Base-by-base conservation (phyloP, 805 yeast species). In the Candida nanaspora region DNA sequence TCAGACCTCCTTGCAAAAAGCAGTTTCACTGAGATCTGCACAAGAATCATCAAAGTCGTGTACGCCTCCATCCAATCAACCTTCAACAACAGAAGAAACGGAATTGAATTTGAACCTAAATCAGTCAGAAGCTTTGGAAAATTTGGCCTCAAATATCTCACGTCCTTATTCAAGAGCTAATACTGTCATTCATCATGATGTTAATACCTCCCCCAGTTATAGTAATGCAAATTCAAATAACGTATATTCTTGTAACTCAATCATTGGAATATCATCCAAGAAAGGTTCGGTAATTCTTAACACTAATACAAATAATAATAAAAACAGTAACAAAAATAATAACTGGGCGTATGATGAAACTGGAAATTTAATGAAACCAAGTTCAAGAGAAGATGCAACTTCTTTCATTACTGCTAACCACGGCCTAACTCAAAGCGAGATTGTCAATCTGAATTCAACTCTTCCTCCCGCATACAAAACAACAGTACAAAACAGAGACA, bases 301-400 rank as follows among this genome's bases (percentile, higher is more conserved):
- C n/a, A n/a, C n/a, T n/a, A n/a, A n/a, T n/a, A n/a, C n/a, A n/a
- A n/a, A n/a, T n/a, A n/a, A n/a, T n/a, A n/a, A n/a, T n/a, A n/a
- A n/a, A n/a, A n/a, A n/a, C n/a, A n/a, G n/a, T n/a, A n/a, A n/a
- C n/a, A n/a, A n/a, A n/a, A n/a, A 25, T 18, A 46, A 45, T 6
- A 35, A 36, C 2, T 51, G 53, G 53, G 41, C 47, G 7, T 49
- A 42, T 40, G 53, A 50, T 6, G 50, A 47, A 38, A 47, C 46
- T 18, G 53, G 48, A 34, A 47, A 44, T 1, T 26, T 46, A 10
- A 15, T n/a, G n/a, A n/a, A 21, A 16, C 7, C 29, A 3, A 5
- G 3, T 15, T 16, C 28, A 5, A 33, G 25, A 22, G 36, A 33
- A 21, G 28, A 11, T 31, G 21, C 5, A 19, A 7, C n/a, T 21